Percentiles rank a stretch among this genome's conserved stretches.
phyloP scores from a whole-genome alignment of 2,329 filamentous ascomycete genomes.

The Fusarium beomiforme region DNA sequence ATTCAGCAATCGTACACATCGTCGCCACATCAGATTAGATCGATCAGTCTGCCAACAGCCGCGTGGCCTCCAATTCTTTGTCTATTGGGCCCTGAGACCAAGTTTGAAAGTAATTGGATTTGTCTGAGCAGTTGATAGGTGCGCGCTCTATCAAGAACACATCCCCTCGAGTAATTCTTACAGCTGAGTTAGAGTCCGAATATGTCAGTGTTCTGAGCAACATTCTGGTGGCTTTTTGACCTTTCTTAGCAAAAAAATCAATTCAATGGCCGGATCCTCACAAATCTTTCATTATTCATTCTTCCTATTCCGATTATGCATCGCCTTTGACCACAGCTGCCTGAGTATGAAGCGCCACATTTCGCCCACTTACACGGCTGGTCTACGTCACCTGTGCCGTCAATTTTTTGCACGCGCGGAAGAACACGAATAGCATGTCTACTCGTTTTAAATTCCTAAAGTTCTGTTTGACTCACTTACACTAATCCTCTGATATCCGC shows the following conservation, averaged over 20 bases:
- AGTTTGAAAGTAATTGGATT: not conserved
- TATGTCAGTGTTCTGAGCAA: not conserved
- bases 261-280: too few species aligned
- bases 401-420: not conserved
- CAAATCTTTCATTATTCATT: not conserved
- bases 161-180: not conserved
- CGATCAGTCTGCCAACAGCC: slow-evolving; percentile 22
- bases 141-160: not conserved
- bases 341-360: not conserved
- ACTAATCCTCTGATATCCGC: not conserved
- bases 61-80: slow-evolving; percentile 22
- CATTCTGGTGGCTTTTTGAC: not conserved
- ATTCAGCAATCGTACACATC: not conserved
- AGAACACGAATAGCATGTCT: not conserved
- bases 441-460: too few species aligned
- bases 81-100: not conserved
- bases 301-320: not conserved
- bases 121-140: not conserved
- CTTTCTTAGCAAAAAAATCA: not conserved
- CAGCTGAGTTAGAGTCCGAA: not conserved
- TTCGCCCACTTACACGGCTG: slow-evolving; percentile 27
- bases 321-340: not conserved
- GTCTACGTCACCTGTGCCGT: slow-evolving; percentile 29
- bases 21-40: slow-evolving; percentile 35
- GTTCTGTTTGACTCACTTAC: not conserved